Evolutionary conservation across 257 asterid species (phyloP).

Genomic region (Penstemon eatonii): DNA sequence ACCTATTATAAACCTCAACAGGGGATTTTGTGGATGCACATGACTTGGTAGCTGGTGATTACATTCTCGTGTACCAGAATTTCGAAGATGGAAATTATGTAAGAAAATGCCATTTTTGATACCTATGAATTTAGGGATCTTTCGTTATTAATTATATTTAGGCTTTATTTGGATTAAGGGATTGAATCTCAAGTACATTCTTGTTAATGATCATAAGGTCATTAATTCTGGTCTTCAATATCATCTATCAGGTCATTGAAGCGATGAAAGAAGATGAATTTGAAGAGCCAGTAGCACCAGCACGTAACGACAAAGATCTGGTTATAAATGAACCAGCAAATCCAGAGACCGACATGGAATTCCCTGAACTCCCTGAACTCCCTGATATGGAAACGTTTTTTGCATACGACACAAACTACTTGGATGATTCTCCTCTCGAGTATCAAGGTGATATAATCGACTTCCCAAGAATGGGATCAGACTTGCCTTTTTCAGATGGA

Average conservation of each 20-base stretch:
- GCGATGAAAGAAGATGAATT: constrained; percentile 37
- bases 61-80: constrained; percentile 49
- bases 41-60: constrained; percentile 42
- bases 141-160: neutral
- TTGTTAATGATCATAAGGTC: neutral
- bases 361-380: constrained; percentile 23
- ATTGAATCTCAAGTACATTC: neutral
- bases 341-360: constrained; percentile 5
- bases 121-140: neutral
- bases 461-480: constrained; percentile 34
- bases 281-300: constrained; percentile 3
- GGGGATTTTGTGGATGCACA: constrained; percentile 47
- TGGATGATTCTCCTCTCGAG: constrained; percentile 48
- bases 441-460: constrained; percentile 40
- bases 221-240: neutral
- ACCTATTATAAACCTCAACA: constrained; percentile 19
- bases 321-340: constrained; percentile 13
- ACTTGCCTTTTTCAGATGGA: constrained; percentile 13
- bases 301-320: neutral
- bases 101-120: constrained; percentile 20
- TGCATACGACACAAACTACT: constrained; percentile 36
- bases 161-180: no score
- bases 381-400: constrained; percentile 20
- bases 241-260: constrained; percentile 42
- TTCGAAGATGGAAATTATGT: constrained; percentile 48